Evolutionary conservation across 768 basidiomycete genomes (phyloP).

Genomic region (Butyriboletus loyo): DNA sequence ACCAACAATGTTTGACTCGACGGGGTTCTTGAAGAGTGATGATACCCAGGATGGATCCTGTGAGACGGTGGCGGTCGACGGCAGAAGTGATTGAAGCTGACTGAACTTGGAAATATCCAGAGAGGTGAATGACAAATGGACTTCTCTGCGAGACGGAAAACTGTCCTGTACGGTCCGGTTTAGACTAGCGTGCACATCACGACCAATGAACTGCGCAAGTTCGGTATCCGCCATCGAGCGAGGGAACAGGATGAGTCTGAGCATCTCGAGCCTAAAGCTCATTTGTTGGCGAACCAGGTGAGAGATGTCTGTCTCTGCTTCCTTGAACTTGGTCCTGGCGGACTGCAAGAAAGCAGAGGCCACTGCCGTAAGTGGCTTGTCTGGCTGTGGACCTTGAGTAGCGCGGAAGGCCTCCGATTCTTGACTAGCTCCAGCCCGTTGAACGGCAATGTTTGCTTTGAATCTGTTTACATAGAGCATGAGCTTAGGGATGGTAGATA

Average conservation of each 20-base stretch:
- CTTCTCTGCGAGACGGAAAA: constrained; percentile 54
- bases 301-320: constrained; percentile 56
- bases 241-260: constrained; percentile 75
- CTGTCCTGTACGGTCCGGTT: constrained; percentile 57
- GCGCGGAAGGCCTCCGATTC: constrained; percentile 77
- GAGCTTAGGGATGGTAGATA: constrained; percentile 75
- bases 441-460: constrained; percentile 64
- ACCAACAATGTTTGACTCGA: constrained; percentile 74
- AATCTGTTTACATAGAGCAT: constrained; percentile 74
- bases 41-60: constrained; percentile 60
- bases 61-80: constrained; percentile 35
- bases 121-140: constrained; percentile 70
- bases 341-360: constrained; percentile 81
- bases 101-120: constrained; percentile 72
- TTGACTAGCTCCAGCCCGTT: constrained; percentile 71
- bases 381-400: constrained; percentile 68
- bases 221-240: constrained; percentile 76
- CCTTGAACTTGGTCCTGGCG: constrained; percentile 67
- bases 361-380: constrained; percentile 81
- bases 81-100: constrained; percentile 52
- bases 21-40: constrained; percentile 54
- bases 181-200: constrained; percentile 65
- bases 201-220: constrained; percentile 70
- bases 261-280: constrained; percentile 59
- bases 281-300: constrained; percentile 71